These are phyloP conservation scores for Xylaria sp. DNA, from an alignment of 2,329 filamentous ascomycete species.

Conservation along the genomic window DNA sequence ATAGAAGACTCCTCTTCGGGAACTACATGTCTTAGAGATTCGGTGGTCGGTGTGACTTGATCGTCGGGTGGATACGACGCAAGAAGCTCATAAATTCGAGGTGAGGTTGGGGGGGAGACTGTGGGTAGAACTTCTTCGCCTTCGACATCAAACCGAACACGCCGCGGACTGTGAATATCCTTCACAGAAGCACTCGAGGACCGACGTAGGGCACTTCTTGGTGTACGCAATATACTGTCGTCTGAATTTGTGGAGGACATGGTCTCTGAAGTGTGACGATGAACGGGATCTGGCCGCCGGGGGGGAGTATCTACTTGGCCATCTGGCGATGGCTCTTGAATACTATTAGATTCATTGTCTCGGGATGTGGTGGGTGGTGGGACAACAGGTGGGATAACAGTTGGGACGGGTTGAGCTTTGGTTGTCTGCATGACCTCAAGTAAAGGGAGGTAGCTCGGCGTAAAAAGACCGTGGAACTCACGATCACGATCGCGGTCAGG, in stretches of 20 bases:
- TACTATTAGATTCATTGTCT: constrained; percentile 42
- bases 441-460: constrained; percentile 70
- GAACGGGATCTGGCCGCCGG: constrained; percentile 52
- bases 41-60: constrained; percentile 37
- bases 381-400: constrained; percentile 28
- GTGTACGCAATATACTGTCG: constrained; percentile 60
- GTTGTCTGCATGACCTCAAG: constrained; percentile 60
- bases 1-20: constrained; percentile 52
- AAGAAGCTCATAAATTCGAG: constrained; percentile 46
- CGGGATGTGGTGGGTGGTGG: constrained; percentile 30
- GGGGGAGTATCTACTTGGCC: constrained; percentile 38
- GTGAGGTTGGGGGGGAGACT: constrained; percentile 60
- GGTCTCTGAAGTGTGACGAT: constrained; percentile 59
- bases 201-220: constrained; percentile 67
- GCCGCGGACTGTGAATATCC: constrained; percentile 63
- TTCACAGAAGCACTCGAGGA: constrained; percentile 64
- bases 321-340: constrained; percentile 39
- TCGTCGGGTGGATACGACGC: constrained; percentile 42
- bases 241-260: constrained; percentile 64
- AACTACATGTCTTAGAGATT: constrained; percentile 40
- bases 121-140: constrained; percentile 71
- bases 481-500: constrained; percentile 65
- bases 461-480: constrained; percentile 72
- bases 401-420: constrained; percentile 37
- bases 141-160: constrained; percentile 71